These are phyloP conservation scores for Radiomyces spectabilis DNA, from an alignment of 192 early-diverging fungal species.

Conservation along the genomic window DNA sequence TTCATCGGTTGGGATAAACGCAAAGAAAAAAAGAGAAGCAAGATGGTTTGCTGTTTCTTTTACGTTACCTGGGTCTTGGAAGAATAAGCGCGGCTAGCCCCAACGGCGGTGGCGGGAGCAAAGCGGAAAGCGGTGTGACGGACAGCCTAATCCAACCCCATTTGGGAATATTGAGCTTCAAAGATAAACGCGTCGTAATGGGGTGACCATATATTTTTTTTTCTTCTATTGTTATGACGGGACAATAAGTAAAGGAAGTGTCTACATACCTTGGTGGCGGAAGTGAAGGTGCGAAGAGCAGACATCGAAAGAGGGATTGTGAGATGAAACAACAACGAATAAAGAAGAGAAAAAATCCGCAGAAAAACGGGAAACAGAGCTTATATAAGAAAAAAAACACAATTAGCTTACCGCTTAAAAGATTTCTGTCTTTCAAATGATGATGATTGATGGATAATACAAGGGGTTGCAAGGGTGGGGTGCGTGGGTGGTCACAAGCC, in stretches of 20 bases:
- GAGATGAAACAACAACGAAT: constrained; percentile 6
- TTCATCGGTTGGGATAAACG: neutral
- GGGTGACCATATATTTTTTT: too few relatives aligned
- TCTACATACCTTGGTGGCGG: constrained; percentile 12
- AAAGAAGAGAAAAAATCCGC: constrained; percentile 4
- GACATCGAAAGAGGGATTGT: constrained; percentile 14
- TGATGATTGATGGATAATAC: constrained; percentile 11
- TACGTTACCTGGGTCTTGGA: constrained; percentile 41
- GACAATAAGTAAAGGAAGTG: too few relatives aligned
- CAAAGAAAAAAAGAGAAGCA: neutral
- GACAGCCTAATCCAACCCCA: constrained; percentile 21
- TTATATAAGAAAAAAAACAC: constrained; percentile 16
- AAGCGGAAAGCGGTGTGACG: constrained; percentile 18
- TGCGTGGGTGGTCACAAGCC: too few relatives aligned
- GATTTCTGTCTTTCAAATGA: constrained; percentile 1
- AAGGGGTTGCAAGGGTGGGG: constrained; percentile 5
- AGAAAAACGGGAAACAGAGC: constrained; percentile 8
- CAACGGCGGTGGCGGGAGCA: constrained; percentile 30
- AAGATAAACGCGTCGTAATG: too few relatives aligned
- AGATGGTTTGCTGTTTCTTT: neutral
- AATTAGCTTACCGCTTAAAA: neutral
- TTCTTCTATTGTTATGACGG: too few relatives aligned
- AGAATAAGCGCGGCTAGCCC: constrained; percentile 36
- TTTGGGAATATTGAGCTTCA: too few relatives aligned
- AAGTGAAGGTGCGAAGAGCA: constrained; percentile 25